These are phyloP conservation scores for Dryas integrifolia DNA, from an alignment of 331 rosid genomes.

Conservation along the genomic window DNA sequence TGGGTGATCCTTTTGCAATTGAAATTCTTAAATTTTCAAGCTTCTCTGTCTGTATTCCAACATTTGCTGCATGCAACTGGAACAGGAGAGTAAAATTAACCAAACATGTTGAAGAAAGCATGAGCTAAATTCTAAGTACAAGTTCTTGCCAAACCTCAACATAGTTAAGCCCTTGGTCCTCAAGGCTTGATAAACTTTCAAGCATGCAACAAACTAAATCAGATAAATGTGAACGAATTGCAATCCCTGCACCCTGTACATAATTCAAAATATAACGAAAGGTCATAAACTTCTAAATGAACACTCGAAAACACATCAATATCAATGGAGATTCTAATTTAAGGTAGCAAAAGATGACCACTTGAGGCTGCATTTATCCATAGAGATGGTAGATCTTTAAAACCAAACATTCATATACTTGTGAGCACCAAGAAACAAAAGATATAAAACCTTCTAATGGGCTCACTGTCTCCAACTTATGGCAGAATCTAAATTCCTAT, in stretches of 20 bases:
- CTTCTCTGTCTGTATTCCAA: constrained; percentile 81
- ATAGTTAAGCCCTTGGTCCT: constrained; percentile 91
- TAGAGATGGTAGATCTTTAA: neutral
- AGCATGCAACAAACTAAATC: constrained; percentile 96
- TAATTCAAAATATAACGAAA: neutral
- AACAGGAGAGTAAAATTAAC: constrained; percentile 21
- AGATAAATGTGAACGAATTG: constrained; percentile 84
- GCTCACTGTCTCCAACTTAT: too few relatives aligned
- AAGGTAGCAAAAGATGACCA: neutral
- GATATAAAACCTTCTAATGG: too few relatives aligned
- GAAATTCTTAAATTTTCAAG: constrained; percentile 90
- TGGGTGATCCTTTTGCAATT: constrained; percentile 94
- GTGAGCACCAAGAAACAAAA: too few relatives aligned
- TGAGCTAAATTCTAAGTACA: constrained; percentile 13
- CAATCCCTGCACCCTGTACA: constrained; percentile 83
- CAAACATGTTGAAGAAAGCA: constrained; percentile 5
- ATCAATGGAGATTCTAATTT: neutral
- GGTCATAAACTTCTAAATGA: neutral
- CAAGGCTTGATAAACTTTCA: constrained; percentile 96
- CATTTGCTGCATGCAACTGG: constrained; percentile 89
- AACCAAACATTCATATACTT: too few relatives aligned
- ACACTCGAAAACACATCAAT: neutral
- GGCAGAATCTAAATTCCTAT: too few relatives aligned
- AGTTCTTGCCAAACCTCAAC: constrained; percentile 63
- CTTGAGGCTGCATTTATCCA: neutral